Percentiles rank a stretch among this genome's conserved stretches.
phyloP scores from a whole-genome alignment of 2,329 filamentous ascomycete genomes.

The Aspergillus nomiae region DNA sequence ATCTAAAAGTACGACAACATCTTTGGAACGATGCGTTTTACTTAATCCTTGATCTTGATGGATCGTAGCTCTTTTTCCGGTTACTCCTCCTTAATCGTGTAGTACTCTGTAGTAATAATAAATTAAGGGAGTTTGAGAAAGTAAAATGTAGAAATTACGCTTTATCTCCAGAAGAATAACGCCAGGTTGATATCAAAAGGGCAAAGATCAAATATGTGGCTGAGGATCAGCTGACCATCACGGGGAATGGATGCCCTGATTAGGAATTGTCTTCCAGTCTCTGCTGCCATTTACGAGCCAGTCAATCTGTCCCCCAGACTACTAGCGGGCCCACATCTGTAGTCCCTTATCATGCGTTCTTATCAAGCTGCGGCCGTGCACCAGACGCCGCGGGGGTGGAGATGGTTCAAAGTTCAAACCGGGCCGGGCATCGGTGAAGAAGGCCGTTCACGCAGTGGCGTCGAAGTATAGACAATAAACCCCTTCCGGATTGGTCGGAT shows the following conservation, averaged over 20 bases:
- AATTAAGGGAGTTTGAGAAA: neutral
- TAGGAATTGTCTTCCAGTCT: neutral
- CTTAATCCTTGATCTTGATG: no score
- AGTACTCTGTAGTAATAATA: neutral
- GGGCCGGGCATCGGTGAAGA: neutral
- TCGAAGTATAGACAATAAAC: no score
- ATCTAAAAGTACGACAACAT: no score
- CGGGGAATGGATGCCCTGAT: neutral
- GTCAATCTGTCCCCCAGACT: neutral
- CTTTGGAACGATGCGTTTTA: no score
- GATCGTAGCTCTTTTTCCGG: neutral
- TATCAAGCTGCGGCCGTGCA: neutral
- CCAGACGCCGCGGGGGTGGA: neutral
- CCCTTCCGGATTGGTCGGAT: neutral
- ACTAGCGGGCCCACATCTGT: neutral
- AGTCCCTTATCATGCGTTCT: neutral
- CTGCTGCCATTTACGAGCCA: neutral
- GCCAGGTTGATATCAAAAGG: neutral
- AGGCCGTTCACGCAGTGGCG: neutral
- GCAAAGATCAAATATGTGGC: neutral
- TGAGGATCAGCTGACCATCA: neutral
- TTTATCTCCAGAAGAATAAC: neutral
- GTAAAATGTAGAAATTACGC: neutral
- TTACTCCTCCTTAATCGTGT: no score
- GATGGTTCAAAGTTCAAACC: neutral